These are phyloP conservation scores for Neophaeococcomyces aloes DNA, from an alignment of 2,329 filamentous ascomycete genomes.

Conservation along the genomic window DNA sequence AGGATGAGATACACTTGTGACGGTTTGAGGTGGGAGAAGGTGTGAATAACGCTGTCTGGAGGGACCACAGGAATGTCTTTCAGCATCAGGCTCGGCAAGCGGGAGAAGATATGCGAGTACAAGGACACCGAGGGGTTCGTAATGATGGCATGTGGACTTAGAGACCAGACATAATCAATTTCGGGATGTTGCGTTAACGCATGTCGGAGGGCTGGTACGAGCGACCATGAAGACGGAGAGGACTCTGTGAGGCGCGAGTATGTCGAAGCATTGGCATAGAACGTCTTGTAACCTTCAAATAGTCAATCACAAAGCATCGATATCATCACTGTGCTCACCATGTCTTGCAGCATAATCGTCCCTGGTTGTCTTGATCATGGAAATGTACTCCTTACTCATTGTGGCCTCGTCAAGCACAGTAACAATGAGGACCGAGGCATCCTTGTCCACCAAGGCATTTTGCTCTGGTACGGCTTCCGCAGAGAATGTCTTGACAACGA, in stretches of 20 bases:
- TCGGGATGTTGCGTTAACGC: slow-evolving; percentile 72
- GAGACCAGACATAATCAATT: slow-evolving; percentile 72
- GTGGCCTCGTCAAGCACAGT: slow-evolving; percentile 65
- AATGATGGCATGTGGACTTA: slow-evolving; percentile 75
- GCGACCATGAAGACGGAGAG: slow-evolving; percentile 43
- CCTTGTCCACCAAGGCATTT: slow-evolving; percentile 31
- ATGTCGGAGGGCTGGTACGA: slow-evolving; percentile 77
- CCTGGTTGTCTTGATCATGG: slow-evolving; percentile 70
- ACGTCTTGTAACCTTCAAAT: slow-evolving; percentile 64
- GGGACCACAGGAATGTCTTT: slow-evolving; percentile 79
- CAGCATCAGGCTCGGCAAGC: slow-evolving; percentile 69
- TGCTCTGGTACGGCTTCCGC: slow-evolving; percentile 25
- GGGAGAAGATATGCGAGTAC: slow-evolving; percentile 60
- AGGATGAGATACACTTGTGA: slow-evolving; percentile 71
- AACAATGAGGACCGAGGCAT: slow-evolving; percentile 60
- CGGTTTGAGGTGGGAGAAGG: slow-evolving; percentile 69
- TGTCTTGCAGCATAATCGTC: slow-evolving; percentile 75
- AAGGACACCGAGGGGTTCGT: slow-evolving; percentile 68
- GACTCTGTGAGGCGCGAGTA: slow-evolving; percentile 30
- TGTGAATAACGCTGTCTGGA: slow-evolving; percentile 93
- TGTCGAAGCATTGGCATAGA: slow-evolving; percentile 61
- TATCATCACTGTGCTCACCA: slow-evolving; percentile 46
- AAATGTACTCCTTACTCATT: slow-evolving; percentile 56
- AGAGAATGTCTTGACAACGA: slow-evolving; percentile 43
- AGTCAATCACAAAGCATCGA: slow-evolving; percentile 8